Conservation (phyloP, 2,329 filamentous ascomycete genomes). For the Fusarium sp. region DNA sequence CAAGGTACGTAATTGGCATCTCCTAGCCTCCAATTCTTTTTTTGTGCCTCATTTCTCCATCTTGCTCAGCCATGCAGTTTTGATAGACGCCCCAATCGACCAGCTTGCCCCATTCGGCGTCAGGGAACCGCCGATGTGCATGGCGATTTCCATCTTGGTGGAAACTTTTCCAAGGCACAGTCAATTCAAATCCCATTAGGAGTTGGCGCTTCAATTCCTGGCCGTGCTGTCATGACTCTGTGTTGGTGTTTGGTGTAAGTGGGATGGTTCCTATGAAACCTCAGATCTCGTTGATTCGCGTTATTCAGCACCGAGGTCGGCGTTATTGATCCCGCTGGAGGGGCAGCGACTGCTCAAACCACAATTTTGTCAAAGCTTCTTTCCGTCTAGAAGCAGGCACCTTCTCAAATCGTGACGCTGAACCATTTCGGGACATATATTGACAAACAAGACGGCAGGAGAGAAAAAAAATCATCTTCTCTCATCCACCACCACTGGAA, state of each 20-base stretch:
- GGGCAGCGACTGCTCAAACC: constrained; percentile 8
- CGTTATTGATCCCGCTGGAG: constrained; percentile 37
- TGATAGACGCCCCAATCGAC: constrained; percentile 20
- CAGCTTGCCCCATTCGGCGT: constrained; percentile 22
- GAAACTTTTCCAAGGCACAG: background rate
- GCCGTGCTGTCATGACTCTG: background rate
- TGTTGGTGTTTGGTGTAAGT: constrained; percentile 22
- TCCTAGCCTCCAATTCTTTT: background rate
- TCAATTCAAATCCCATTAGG: background rate
- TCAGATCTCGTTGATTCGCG: constrained; percentile 42
- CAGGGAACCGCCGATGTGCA: constrained; percentile 36
- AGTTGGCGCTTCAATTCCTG: constrained; percentile 12
- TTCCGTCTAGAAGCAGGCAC: constrained; percentile 9
- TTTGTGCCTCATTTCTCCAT: constrained; percentile 25
- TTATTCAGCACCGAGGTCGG: constrained; percentile 46
- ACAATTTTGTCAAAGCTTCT: constrained; percentile 22
- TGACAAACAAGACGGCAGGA: constrained; percentile 3
- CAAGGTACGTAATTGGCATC: constrained; percentile 28
- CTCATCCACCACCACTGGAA: constrained; percentile 1
- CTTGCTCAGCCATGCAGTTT: constrained; percentile 10
- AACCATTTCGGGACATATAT: constrained; percentile 1
- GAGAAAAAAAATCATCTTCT: constrained; percentile 8
- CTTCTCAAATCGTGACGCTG: background rate
- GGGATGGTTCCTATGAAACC: constrained; percentile 15
- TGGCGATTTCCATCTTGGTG: constrained; percentile 15